phyloP scores from a whole-genome alignment of 1,284 basidiomycete genomes.

The Ustilago hordei region DNA sequence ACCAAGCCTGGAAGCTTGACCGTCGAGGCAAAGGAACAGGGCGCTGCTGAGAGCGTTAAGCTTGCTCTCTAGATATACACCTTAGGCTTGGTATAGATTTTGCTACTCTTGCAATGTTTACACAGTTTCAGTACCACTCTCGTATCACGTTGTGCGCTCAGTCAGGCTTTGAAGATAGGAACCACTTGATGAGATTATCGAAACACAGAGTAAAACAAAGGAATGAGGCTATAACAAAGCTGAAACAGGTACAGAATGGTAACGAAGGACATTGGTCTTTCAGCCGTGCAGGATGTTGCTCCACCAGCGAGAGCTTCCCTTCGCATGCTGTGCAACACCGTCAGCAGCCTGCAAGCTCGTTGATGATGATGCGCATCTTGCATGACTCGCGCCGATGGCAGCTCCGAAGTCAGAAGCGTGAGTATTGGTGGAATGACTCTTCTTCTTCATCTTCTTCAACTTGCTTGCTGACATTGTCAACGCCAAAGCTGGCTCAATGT shows the following conservation, averaged over 20 bases:
- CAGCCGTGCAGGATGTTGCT: constrained; percentile 22
- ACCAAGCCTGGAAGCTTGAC: constrained; percentile 31
- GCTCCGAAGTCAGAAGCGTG: background rate
- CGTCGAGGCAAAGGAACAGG: constrained; percentile 38
- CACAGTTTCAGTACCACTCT: background rate
- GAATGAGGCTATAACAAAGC: background rate
- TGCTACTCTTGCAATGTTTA: background rate
- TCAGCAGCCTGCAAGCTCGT: background rate
- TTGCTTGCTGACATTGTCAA: constrained; percentile 7
- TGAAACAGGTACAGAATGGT: background rate
- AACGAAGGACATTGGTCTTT: too few relatives aligned
- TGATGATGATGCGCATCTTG: background rate
- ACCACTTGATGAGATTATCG: background rate
- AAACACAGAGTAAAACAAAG: background rate
- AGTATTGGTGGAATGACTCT: constrained; percentile 1
- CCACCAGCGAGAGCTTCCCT: constrained; percentile 33
- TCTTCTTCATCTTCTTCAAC: constrained; percentile 25
- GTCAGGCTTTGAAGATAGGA: background rate
- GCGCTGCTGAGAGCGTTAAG: constrained; percentile 23
- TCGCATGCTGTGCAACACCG: constrained; percentile 3
- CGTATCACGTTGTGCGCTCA: background rate
- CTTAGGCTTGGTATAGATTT: background rate
- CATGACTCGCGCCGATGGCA: background rate
- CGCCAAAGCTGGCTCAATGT: constrained; percentile 25
- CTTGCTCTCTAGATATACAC: constrained; percentile 18